phyloP scores from a whole-genome alignment of 1,284 basidiomycete species.

The Trichosporon sp. region DNA sequence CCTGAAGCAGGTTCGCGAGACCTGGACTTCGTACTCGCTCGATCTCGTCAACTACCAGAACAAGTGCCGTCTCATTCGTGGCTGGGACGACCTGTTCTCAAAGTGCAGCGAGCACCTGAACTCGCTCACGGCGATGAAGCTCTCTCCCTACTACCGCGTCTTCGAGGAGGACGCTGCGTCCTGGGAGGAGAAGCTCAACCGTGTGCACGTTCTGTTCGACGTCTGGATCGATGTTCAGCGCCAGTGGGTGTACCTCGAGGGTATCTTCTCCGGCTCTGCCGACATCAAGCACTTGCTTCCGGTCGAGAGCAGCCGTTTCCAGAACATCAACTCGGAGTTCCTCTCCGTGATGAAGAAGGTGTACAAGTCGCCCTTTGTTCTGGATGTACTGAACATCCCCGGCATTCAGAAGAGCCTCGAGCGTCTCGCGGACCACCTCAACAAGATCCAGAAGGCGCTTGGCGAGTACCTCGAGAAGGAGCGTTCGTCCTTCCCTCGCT shows the following conservation, averaged over 20 bases:
- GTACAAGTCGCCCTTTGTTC: constrained; percentile 94
- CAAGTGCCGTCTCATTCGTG: constrained; percentile 91
- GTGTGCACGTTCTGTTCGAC: constrained; percentile 92
- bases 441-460: constrained; percentile 98
- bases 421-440: constrained; percentile 88
- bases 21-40: constrained; percentile 91
- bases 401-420: constrained; percentile 96
- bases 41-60: constrained; percentile 99
- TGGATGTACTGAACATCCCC: constrained; percentile 94
- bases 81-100: constrained; percentile 96
- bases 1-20: constrained; percentile 91
- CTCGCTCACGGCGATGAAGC: constrained; percentile 92
- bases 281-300: constrained; percentile 98
- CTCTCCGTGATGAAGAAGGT: constrained; percentile 99
- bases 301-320: constrained; percentile 92
- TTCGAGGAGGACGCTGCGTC: constrained; percentile 90
- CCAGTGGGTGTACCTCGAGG: constrained; percentile 99
- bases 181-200: constrained; percentile 93
- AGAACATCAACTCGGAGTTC: constrained; percentile 98
- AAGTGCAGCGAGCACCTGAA: constrained; percentile 96
- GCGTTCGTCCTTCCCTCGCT: constrained; percentile 94
- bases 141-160: constrained; percentile 95
- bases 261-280: constrained; percentile 97
- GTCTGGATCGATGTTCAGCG: constrained; percentile 99
- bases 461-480: constrained; percentile 99